Evolutionary conservation across 2,329 filamentous ascomycete genomes (phyloP).

Genomic region (Botrytis porri): DNA sequence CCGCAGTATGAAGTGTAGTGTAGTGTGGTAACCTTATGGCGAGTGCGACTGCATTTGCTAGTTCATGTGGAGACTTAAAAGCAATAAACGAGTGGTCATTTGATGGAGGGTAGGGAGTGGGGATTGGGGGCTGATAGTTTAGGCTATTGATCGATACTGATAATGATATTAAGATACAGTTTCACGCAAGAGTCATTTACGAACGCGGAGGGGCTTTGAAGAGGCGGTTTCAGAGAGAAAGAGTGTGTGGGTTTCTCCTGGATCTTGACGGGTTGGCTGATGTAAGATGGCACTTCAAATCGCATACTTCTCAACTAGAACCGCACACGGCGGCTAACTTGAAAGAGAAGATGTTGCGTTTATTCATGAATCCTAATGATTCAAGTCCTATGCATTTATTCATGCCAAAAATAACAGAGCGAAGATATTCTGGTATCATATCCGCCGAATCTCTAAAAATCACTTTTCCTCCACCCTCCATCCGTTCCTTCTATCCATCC

Average conservation of each 20-base stretch:
- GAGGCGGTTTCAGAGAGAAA: neutral
- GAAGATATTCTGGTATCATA: constrained; percentile 4
- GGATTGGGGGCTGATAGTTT: neutral
- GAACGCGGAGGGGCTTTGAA: neutral
- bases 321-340: neutral
- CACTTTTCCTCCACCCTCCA: neutral
- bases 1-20: neutral
- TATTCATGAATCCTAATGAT: neutral
- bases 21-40: neutral
- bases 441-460: neutral
- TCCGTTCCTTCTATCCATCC: neutral
- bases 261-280: neutral
- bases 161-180: neutral
- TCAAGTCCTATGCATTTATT: neutral
- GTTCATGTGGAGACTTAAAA: neutral
- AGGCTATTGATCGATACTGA: neutral
- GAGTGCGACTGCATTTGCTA: neutral
- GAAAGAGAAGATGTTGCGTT: neutral
- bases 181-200: neutral
- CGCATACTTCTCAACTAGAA: neutral
- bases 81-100: neutral
- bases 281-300: neutral
- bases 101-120: neutral
- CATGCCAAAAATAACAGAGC: neutral
- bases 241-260: neutral